These are phyloP conservation scores for Lepidopterella palustris DNA, from an alignment of 495 filamentous ascomycete species.

Conservation along the genomic window DNA sequence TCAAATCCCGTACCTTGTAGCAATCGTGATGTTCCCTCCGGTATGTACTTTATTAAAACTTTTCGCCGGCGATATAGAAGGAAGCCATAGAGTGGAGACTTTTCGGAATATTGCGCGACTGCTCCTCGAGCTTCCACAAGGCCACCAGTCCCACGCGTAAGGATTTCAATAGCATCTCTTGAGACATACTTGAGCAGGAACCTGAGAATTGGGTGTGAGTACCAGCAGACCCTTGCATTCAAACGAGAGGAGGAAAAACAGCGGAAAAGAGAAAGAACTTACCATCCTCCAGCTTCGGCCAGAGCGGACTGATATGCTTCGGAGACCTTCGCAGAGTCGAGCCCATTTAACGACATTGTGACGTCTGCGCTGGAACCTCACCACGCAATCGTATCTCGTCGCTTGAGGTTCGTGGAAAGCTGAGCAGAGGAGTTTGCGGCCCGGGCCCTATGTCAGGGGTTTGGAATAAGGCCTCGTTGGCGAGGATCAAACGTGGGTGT, in stretches of 20 bases:
- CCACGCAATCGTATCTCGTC: background rate
- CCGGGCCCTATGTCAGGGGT: conserved; percentile 1
- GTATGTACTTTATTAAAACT: conserved; percentile 85
- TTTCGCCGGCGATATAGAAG: conserved; percentile 83
- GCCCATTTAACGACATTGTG: conserved; percentile 91
- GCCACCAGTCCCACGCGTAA: conserved; percentile 72
- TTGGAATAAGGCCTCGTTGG: background rate
- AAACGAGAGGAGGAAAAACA: background rate
- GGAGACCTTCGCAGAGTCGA: conserved; percentile 73
- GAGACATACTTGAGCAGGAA: conserved; percentile 88
- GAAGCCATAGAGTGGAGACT: conserved; percentile 86
- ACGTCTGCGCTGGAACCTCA: background rate
- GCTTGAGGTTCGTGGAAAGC: background rate
- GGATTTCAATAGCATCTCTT: conserved; percentile 79
- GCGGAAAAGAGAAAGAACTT: conserved; percentile 38
- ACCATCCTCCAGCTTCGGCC: conserved; percentile 92
- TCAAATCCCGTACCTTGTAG: conserved; percentile 64
- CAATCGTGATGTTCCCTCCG: conserved; percentile 81
- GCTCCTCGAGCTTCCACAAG: conserved; percentile 74
- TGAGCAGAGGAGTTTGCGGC: background rate
- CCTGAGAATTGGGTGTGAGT: conserved; percentile 45
- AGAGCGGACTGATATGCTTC: conserved; percentile 78
- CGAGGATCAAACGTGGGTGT: background rate
- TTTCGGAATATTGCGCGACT: conserved; percentile 71
- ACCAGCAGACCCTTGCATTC: conserved; percentile 6